These are phyloP conservation scores for Candolleomyces aberdarensis DNA, from an alignment of 768 basidiomycete species.

Conservation along the genomic window DNA sequence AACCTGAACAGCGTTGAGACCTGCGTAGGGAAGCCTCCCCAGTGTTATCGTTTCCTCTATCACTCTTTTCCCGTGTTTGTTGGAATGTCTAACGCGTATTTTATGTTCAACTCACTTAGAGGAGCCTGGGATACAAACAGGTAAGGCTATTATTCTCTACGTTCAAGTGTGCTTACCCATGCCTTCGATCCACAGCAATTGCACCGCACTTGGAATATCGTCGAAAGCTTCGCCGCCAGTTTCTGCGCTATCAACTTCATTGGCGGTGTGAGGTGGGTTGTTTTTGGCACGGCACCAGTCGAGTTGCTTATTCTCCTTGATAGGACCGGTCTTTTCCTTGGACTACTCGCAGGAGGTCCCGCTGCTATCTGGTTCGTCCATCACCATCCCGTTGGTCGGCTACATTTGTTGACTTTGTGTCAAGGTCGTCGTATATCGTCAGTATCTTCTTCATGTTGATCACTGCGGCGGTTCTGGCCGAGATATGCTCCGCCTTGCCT, in stretches of 20 bases:
- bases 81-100: constrained; percentile 47
- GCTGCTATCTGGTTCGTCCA: constrained; percentile 71
- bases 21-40: constrained; percentile 95
- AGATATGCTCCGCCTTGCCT: constrained; percentile 86
- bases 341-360: constrained; percentile 81
- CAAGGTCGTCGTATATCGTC: constrained; percentile 81
- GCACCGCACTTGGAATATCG: constrained; percentile 78
- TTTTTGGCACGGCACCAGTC: too few relatives aligned
- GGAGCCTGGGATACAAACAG: constrained; percentile 77
- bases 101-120: constrained; percentile 39
- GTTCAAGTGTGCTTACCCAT: constrained; percentile 1
- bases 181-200: constrained; percentile 54
- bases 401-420: constrained; percentile 5
- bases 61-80: constrained; percentile 27
- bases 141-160: constrained; percentile 33
- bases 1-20: constrained; percentile 98
- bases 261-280: constrained; percentile 68
- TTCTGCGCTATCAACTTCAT: constrained; percentile 92
- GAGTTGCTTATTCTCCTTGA: too few relatives aligned
- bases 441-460: constrained; percentile 87
- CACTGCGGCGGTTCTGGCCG: constrained; percentile 82
- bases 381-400: neutral
- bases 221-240: constrained; percentile 86
- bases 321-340: constrained; percentile 78
- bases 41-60: constrained; percentile 55